phyloP scores from a whole-genome alignment of 768 basidiomycete species.

The Rhizopogon roseolus region DNA sequence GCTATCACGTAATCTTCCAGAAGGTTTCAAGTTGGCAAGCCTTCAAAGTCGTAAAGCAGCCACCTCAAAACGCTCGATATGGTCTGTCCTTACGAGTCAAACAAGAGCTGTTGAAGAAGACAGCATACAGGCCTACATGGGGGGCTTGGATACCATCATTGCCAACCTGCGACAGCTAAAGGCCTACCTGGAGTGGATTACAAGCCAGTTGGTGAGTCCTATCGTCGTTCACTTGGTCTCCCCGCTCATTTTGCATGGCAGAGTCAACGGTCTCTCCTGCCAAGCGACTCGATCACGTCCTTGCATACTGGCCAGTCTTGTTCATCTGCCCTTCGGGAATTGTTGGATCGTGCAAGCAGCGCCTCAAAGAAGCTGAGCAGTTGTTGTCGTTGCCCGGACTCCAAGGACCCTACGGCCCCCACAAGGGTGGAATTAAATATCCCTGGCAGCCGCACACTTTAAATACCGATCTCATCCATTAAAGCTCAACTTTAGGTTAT shows the following conservation, averaged over 20 bases:
- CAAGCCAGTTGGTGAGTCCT: constrained; percentile 20
- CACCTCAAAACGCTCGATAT: constrained; percentile 5
- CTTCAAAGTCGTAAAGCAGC: neutral
- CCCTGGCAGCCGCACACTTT: neutral
- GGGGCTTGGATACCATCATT: constrained; percentile 17
- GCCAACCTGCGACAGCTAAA: constrained; percentile 14
- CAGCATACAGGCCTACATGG: constrained; percentile 8
- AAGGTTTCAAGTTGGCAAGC: neutral
- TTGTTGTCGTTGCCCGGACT: neutral
- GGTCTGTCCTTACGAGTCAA: neutral
- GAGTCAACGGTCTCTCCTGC: neutral
- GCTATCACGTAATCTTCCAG: constrained; percentile 2
- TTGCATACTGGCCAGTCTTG: neutral
- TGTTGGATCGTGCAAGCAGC: neutral
- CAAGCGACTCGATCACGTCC: neutral
- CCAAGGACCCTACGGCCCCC: neutral
- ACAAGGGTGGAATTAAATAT: neutral
- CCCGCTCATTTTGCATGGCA: constrained; percentile 10
- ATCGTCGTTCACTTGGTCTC: constrained; percentile 4
- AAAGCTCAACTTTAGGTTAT: neutral
- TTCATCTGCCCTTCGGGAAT: neutral
- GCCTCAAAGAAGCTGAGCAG: neutral
- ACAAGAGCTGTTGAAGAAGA: constrained; percentile 5
- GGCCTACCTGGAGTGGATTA: constrained; percentile 24
- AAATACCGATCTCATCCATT: neutral